These are phyloP conservation scores for Colletotrichum brevisporum DNA, from an alignment of 2,329 filamentous ascomycete species.

Conservation along the genomic window DNA sequence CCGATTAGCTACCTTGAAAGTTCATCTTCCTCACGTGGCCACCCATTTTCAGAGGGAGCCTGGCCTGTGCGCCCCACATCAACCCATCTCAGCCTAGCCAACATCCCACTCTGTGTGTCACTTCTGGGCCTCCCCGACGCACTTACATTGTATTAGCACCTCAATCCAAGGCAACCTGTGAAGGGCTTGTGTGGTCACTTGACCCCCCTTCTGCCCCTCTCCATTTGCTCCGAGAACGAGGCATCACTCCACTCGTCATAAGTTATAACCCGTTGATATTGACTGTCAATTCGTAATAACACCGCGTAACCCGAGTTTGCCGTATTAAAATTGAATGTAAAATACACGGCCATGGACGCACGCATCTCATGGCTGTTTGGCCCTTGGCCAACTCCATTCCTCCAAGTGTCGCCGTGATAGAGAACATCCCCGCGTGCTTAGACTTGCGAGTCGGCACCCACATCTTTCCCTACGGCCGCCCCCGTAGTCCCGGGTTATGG, in stretches of 20 bases:
- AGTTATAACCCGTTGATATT: slow-evolving; percentile 10
- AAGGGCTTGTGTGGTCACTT: slow-evolving; percentile 37
- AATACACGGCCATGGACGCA: slow-evolving; percentile 1
- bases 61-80: slow-evolving; percentile 38
- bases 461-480: neutral
- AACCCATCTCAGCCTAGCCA: slow-evolving; percentile 24
- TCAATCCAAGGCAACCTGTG: slow-evolving; percentile 33
- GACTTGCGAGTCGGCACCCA: neutral
- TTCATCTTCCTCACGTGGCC: slow-evolving; percentile 40
- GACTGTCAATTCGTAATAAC: neutral
- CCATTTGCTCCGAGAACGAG: neutral
- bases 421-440: neutral
- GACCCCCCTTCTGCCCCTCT: slow-evolving; percentile 19
- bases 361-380: neutral
- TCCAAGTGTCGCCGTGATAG: neutral
- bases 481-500: neutral
- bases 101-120: slow-evolving; percentile 30
- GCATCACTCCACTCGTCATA: slow-evolving; percentile 1
- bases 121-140: slow-evolving; percentile 8
- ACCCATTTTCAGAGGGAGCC: slow-evolving; percentile 35
- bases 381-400: neutral
- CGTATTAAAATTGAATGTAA: neutral
- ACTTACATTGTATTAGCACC: neutral
- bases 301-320: slow-evolving; percentile 17
- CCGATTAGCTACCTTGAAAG: slow-evolving; percentile 42